phyloP scores from a whole-genome alignment of 257 asterid species.

The Parsonsia alboflavescens region DNA sequence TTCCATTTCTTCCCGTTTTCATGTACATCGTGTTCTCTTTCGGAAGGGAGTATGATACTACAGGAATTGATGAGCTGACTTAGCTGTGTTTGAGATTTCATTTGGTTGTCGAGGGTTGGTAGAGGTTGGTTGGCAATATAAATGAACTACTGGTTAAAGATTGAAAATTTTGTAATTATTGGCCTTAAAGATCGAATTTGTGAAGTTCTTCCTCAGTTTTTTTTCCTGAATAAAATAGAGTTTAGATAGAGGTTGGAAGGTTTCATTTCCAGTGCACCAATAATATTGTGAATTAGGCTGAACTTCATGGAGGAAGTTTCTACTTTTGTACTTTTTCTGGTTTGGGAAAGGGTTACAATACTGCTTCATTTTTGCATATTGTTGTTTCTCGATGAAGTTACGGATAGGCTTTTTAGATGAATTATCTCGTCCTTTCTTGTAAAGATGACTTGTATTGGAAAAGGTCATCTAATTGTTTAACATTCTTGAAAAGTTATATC shows the following conservation, averaged over 20 bases:
- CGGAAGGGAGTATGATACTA: background rate
- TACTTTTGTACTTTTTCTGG: background rate
- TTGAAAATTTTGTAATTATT: background rate
- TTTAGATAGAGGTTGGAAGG: background rate
- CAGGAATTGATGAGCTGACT: background rate
- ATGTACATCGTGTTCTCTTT: background rate
- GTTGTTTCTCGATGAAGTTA: background rate
- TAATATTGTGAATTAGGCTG: background rate
- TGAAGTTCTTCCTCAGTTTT: background rate
- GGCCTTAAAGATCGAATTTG: background rate
- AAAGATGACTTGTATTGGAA: background rate
- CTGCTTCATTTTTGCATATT: background rate
- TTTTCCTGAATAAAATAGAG: background rate
- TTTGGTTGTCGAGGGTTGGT: background rate
- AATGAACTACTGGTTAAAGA: background rate
- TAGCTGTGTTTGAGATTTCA: background rate
- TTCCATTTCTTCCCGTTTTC: too few species aligned
- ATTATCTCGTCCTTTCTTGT: background rate
- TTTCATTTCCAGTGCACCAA: background rate
- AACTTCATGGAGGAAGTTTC: background rate
- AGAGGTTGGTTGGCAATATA: background rate
- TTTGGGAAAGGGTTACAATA: background rate
- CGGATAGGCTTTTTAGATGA: background rate
- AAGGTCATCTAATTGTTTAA: background rate
- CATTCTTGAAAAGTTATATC: background rate